phyloP scores from a whole-genome alignment of 495 filamentous ascomycete species.

The Darksidea phi region DNA sequence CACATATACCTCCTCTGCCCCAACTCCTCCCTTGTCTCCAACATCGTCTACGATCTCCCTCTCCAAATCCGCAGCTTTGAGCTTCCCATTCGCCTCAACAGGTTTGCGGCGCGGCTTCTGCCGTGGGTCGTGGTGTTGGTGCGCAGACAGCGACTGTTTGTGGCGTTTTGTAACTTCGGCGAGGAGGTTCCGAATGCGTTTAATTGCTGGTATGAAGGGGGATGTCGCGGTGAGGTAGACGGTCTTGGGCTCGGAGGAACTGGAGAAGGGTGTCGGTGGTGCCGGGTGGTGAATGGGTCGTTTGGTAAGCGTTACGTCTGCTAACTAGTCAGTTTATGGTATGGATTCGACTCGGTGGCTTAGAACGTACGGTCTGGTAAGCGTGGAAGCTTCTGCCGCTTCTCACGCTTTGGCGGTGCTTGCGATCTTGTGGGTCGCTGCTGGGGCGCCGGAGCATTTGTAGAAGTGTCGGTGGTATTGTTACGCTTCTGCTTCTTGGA shows the following conservation, averaged over 20 bases:
- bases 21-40: not conserved
- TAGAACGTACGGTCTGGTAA: constrained; percentile 49
- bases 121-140: constrained; percentile 26
- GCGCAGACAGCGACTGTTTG: constrained; percentile 42
- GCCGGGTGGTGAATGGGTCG: constrained; percentile 70
- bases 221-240: constrained; percentile 77
- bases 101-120: not conserved
- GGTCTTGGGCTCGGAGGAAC: constrained; percentile 54
- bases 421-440: not conserved
- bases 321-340: constrained; percentile 1
- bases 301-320: constrained; percentile 56
- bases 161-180: constrained; percentile 59
- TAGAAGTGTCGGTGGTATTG: not conserved
- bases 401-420: not conserved
- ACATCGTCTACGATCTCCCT: constrained; percentile 38
- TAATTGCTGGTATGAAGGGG: constrained; percentile 78
- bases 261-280: constrained; percentile 58
- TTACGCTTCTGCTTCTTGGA: constrained; percentile 12
- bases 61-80: constrained; percentile 20
- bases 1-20: constrained; percentile 59
- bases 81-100: constrained; percentile 8
- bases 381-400: constrained; percentile 45
- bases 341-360: not conserved
- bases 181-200: constrained; percentile 74
- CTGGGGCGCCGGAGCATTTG: too few relatives aligned